Evolutionary conservation across 768 basidiomycete species (phyloP), one percentile per base, ranked within the genome.

Genomic region (Hericium rajendrae): DNA sequence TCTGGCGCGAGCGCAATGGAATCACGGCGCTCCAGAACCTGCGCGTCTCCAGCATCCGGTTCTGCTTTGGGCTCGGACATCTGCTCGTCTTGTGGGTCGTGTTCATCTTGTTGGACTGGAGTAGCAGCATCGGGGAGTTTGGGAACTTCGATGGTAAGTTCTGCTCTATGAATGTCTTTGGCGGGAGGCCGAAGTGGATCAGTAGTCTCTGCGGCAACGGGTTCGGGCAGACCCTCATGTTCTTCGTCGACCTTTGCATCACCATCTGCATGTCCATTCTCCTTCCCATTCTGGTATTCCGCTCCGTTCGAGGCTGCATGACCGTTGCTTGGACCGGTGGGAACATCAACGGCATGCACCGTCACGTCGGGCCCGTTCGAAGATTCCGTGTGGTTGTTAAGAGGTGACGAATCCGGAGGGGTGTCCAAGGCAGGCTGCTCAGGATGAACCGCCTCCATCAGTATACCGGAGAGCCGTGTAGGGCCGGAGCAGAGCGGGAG

Each of bases 381-480:
- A 37, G 52, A n/a, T 53, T 51, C 24, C 28, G 49, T 16, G 26
- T 18, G n/a, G 15, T 62, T 58, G 59, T 65, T 63, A 28, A 58
- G 60, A 50, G 66, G 62, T 18, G 67, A 67, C 13, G 67, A 68
- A 8, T 57, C 58, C 22, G 69, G 67, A 32, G 68, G 53, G 32
- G 69, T 63, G 11, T 67, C 58, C 4, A 65, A 57, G 24, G 58
- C 62, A 11, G 68, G 64, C 28, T 58, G 58, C 43, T 62, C 57
- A 22, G 62, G 13, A 51, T 58, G 61, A 41, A 46, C 61, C 37
- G 62, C 55, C 57, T 54, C 63, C 66, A 68, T 67, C 26, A 61
- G 43, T n/a, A 55, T 12, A 26, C 43, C 38, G 53, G 41, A 15
- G 54, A 38, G 57, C 37, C 49, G 49, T 53, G 12, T 59, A 46